Evolutionary conservation across 1,284 basidiomycete genomes (phyloP), one percentile per base, ranked within the genome.

Genomic region (Ustilago bromivora): DNA sequence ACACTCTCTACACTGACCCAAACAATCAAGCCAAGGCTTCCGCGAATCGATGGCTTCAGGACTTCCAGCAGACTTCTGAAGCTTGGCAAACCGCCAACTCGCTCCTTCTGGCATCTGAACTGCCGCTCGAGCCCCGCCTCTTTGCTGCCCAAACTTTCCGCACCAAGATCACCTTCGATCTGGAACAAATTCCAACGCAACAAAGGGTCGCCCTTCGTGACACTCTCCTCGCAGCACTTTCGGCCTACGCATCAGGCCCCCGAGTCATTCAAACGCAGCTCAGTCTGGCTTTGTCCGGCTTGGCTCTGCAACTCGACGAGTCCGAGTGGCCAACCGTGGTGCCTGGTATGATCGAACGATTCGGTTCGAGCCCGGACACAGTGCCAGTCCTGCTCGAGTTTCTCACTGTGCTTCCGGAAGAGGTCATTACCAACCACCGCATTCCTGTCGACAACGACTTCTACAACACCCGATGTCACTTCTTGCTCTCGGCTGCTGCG

Each of bases 61-160:
- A 84, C 58, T 88, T 88, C 59, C 87, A 88, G 60, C 85, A 87
- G 75, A 82, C 81, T 94, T 90, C 91, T 85, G 94, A 98, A 87
- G 96, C 97, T 81, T 99, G 97, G 97, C 90, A 92, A 79, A 94
- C 93, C 56, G 96, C 95, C 87, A 96, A 98, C 88, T 89, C 92
- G 81, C 90, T 99, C 70, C 90, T 99, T 64, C 90, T 92, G 66
- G 91, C 92, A 3, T 90, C 91, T 55, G 92, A 95, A 77, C 91
- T 92, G 5, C 93, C 95, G 1, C 87, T 90, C 56, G 90, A 94
- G 66, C 94, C 94, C 40, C 93, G 95, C 83, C 88, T 98, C 56
- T 98, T 99, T 85, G 95, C 96, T 17, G 95, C 96, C 0, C 97
- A 99, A 87, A 99, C 97, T 0, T 94, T 99, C 86, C 90, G 96